Evolutionary conservation across 2,329 filamentous ascomycete species (phyloP).

Genomic region (Aspergillus brasiliensis): DNA sequence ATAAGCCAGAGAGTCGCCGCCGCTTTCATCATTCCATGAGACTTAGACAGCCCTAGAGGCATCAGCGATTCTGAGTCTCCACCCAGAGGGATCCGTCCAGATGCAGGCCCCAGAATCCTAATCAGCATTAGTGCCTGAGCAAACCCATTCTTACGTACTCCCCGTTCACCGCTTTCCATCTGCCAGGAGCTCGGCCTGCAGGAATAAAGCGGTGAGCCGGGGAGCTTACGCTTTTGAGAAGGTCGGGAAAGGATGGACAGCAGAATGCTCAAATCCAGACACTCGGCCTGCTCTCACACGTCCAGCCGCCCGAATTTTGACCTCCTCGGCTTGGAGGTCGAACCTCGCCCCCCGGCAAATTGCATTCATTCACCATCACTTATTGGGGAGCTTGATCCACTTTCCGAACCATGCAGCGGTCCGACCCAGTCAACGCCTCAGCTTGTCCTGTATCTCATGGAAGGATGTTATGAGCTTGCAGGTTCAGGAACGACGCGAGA

Average conservation of each 20-base stretch:
- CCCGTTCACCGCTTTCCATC: neutral
- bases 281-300: constrained; percentile 13
- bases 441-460: neutral
- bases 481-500: neutral
- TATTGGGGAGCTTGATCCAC: constrained; percentile 30
- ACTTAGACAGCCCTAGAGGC: constrained; percentile 1
- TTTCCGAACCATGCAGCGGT: constrained; percentile 40
- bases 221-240: constrained; percentile 4
- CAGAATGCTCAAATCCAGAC: neutral
- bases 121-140: constrained; percentile 1
- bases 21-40: neutral
- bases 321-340: neutral
- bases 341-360: constrained; percentile 12
- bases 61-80: no score
- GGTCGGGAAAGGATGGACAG: neutral
- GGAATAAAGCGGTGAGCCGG: constrained; percentile 5
- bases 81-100: neutral
- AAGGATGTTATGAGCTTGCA: neutral
- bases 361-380: neutral
- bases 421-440: constrained; percentile 36
- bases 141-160: neutral
- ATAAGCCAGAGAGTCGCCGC: no score
- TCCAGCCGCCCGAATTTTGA: constrained; percentile 20
- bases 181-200: constrained; percentile 5
- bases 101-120: constrained; percentile 1